Evolutionary conservation across 805 yeast genomes (phyloP).

Genomic region (Tetrapisispora iriomotensis): DNA sequence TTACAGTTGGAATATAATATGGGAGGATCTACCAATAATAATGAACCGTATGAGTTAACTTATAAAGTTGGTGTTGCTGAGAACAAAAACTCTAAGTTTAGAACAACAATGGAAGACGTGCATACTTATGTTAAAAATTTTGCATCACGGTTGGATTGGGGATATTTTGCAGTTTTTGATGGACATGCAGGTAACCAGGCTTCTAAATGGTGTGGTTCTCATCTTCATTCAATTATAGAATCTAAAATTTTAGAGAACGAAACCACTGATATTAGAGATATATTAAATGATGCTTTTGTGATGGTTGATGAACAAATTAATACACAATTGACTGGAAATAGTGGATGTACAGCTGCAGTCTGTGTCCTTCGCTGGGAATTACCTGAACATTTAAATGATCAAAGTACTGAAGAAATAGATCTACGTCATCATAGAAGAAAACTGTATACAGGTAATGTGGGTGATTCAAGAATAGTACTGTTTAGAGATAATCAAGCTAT

Average conservation of each 20-base stretch:
- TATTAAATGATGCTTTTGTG: conserved; percentile 58
- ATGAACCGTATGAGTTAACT: conserved; percentile 38
- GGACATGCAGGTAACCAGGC: conserved; percentile 95
- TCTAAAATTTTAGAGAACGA: conserved; percentile 43
- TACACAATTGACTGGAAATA: conserved; percentile 52
- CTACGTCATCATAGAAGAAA: conserved; percentile 48
- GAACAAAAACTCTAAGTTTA: conserved; percentile 66
- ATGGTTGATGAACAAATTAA: conserved; percentile 65
- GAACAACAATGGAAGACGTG: conserved; percentile 93
- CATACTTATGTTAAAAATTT: conserved; percentile 88
- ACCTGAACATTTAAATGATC: conserved; percentile 21
- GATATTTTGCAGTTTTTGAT: conserved; percentile 90
- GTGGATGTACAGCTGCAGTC: conserved; percentile 95
- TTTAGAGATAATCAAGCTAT: conserved; percentile 66
- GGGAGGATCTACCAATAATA: neutral
- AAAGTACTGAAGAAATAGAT: conserved; percentile 16
- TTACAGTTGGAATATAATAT: neutral
- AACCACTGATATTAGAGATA: conserved; percentile 48
- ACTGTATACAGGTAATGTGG: conserved; percentile 90
- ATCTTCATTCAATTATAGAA: conserved; percentile 62
- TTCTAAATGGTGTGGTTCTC: conserved; percentile 90
- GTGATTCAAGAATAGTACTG: conserved; percentile 80
- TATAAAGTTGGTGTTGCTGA: conserved; percentile 89
- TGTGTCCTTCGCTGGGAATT: conserved; percentile 83
- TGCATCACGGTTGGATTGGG: conserved; percentile 87